Base-by-base conservation (phyloP, 768 basidiomycete genomes). In the Leccinellum rugosiceps region DNA sequence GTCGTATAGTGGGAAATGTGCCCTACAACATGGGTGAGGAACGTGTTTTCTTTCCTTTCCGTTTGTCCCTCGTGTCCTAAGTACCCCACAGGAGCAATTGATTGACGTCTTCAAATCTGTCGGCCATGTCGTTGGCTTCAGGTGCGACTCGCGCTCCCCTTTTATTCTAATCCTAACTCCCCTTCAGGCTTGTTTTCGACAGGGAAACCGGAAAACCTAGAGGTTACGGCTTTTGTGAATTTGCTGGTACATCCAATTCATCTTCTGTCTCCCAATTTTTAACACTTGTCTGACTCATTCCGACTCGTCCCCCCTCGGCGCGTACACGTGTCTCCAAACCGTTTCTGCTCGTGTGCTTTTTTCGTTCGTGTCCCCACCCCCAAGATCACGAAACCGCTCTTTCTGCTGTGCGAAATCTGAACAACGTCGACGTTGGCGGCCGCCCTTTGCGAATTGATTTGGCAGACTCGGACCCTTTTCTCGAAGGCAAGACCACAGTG, bases 401-500 rank as follows among this genome's bases (percentile, higher is more conserved):
- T 25, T 96, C 94, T 51, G 97, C 97, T 49, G 93, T 99, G 15
- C 87, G 97, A 66, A 99, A 98, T 69, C 83, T 99, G 50, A 94
- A 97, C 73, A 92, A 91, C 59, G 85, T 85, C 51, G 92, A 94
- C 64, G 90, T 98, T 31, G 93, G 91, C 55, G 97, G 97, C 4
- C 85, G 97, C 9, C 89, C 91, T 2, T 79, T 99, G 45, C 87
- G 95, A 50, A 95, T 99, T 65, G 96, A 98, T 71, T 81, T 96
- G 34, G 93, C 94, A 47, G 92, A 95, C 69, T 93, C 91, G 28
- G 93, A 94, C 64, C 92, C 94, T 6, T 90, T 92, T 69, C 85
- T 94, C 58, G 88, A 94, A 77, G 89, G 90, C 64, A 89, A 94
- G 78, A 92, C 91, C 9, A 92, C 93, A 53, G 85, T 92, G 17